Evolutionary conservation across 108 stramenopile genomes (phyloP).

Genomic region (Pseudonitzschia delicatissima): DNA sequence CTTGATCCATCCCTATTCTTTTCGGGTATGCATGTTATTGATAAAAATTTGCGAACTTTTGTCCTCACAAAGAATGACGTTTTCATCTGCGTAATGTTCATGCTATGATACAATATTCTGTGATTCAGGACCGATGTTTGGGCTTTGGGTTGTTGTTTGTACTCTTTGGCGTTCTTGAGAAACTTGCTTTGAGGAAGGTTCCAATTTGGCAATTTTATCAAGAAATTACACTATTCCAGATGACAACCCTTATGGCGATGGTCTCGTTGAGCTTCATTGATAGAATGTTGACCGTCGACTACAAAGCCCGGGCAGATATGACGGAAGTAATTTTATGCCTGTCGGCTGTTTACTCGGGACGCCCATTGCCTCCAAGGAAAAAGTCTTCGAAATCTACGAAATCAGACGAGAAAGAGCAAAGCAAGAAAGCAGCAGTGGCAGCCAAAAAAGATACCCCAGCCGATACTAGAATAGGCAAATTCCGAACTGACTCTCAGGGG

Average conservation of each 20-base stretch:
- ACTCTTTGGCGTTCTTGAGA: conserved; percentile 74
- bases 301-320: conserved; percentile 81
- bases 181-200: conserved; percentile 93
- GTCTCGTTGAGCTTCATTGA: conserved; percentile 77
- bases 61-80: neutral
- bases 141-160: conserved; percentile 93
- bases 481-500: conserved; percentile 81
- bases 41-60: too few species aligned
- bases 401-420: conserved; percentile 21
- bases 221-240: conserved; percentile 84
- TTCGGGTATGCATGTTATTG: conserved; percentile 6
- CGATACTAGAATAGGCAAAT: conserved; percentile 51
- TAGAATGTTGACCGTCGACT: conserved; percentile 81
- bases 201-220: conserved; percentile 89
- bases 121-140: conserved; percentile 83
- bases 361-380: conserved; percentile 73
- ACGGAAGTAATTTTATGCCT: conserved; percentile 84
- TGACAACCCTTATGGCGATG: conserved; percentile 78
- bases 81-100: neutral
- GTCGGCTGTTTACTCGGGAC: conserved; percentile 71
- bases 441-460: conserved; percentile 22
- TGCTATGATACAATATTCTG: neutral
- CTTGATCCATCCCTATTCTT: too few species aligned
- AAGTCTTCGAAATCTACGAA: conserved; percentile 19
- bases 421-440: conserved; percentile 26